Base-by-base conservation (phyloP, 2,329 filamentous ascomycete genomes). In the Apiospora marii region DNA sequence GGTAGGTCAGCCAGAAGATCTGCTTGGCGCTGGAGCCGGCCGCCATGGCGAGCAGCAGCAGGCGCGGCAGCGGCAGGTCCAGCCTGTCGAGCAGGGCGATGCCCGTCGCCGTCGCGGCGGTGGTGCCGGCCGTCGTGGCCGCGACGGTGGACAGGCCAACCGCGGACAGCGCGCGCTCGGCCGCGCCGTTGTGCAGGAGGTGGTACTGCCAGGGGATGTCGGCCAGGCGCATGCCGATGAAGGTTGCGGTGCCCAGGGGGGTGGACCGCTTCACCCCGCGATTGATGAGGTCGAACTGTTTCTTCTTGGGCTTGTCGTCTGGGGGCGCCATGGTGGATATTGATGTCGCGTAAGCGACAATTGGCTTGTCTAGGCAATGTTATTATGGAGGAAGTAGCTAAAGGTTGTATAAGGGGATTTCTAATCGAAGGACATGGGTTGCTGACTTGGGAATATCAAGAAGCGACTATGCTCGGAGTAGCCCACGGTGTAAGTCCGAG, bases 31-130 rank as follows among this genome's bases (percentile, higher is more conserved):
- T 82, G 51, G 83, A 84, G 71, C 86, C 89, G 58, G 84, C 81
- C 30, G 86, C 83, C 87, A 91, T 89, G 70, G 80, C 81, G 7
- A 91, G 79, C 12, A 91, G 80, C 67, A 91, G 84, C 53, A 89
- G 77, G 37, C 85, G 78, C 24, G 83, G 79, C 13, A 79, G 72
- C 0, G 79, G 78, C 16, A 80, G 68, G 71, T 79, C 79, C 24
- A 73, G 22, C 19, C 43, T 49, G 61, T 70, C 72, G 41, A 71
- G 72, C 44, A 64, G 51, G 24, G 70, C 70, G 44, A 68, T 34
- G 46, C 72, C 68, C 24, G 51, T 71, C 24, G 51, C 24, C 10
- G 70, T 34, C 12, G 67, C 37, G 3, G 69, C 37, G n/a, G n/a
- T n/a, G 1, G 27, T 46, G 0, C 14, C 19, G 14, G 44, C 53